These are phyloP conservation scores for Scutellaria barbata DNA, from an alignment of 257 asterid genomes.

Conservation along the genomic window DNA sequence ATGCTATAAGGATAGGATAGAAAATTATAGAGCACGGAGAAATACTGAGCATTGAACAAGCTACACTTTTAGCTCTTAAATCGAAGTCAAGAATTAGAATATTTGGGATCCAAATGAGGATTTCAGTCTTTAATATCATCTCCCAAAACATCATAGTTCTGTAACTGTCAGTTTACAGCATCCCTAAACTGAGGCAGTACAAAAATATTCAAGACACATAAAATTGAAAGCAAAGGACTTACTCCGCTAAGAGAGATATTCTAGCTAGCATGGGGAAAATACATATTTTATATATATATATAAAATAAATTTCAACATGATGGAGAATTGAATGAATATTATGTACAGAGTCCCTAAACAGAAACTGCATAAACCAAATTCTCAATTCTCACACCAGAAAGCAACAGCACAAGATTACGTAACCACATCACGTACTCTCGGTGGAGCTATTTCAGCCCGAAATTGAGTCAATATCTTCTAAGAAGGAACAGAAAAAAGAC, in stretches of 20 bases:
- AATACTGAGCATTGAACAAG: slow-evolving; percentile 1
- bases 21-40: background rate
- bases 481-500: background rate
- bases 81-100: slow-evolving; percentile 1
- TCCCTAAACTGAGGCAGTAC: slow-evolving; percentile 4
- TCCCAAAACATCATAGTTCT: background rate
- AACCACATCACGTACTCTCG: background rate
- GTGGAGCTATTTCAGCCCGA: background rate
- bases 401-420: background rate
- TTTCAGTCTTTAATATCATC: background rate
- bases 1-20: background rate
- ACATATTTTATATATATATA: no score
- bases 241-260: no score
- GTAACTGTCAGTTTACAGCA: background rate
- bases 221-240: background rate
- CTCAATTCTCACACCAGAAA: slow-evolving; percentile 16
- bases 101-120: background rate
- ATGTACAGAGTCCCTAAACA: no score
- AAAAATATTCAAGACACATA: background rate
- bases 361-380: background rate
- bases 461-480: background rate
- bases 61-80: background rate
- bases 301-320: no score
- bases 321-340: background rate
- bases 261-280: no score